A percentile compares a stretch with the other conserved stretches of the same genome.
Evolutionary conservation across 495 filamentous ascomycete species (phyloP).

Genomic region (Xylaria telfairii): DNA sequence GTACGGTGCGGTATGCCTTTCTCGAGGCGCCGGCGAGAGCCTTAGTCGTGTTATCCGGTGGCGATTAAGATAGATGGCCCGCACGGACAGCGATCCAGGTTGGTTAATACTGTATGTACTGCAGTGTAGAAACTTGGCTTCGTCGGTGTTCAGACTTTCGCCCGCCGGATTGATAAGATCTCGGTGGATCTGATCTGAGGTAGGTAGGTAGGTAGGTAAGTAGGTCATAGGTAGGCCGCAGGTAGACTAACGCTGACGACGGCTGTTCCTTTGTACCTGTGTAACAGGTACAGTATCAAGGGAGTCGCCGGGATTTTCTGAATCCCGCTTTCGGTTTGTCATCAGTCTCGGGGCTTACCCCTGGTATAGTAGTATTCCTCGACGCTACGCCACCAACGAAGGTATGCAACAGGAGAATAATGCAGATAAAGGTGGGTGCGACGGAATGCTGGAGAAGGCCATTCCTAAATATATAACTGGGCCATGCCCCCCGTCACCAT

Average conservation of each 20-base stretch:
- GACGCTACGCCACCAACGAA: background rate
- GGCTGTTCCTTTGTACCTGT: slow-evolving; percentile 7
- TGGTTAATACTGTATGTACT: background rate
- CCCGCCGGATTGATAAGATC: background rate
- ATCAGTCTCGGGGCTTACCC: slow-evolving; percentile 1
- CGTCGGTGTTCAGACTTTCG: background rate
- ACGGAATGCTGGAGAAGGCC: background rate
- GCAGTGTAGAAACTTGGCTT: background rate
- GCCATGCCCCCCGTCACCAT: background rate
- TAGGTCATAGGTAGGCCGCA: background rate
- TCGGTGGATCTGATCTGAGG: background rate
- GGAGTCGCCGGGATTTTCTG: background rate
- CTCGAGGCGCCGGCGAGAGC: slow-evolving; percentile 7
- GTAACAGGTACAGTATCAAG: background rate
- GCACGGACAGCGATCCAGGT: background rate
- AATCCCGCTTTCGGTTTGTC: slow-evolving; percentile 4
- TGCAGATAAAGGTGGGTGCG: background rate
- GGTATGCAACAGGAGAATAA: slow-evolving; percentile 1
- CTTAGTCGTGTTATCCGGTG: background rate
- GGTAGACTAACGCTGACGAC: slow-evolving; percentile 8
- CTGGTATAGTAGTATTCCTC: background rate
- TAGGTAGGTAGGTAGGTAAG: background rate
- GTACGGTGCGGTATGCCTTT: background rate
- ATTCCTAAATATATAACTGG: slow-evolving; percentile 10
- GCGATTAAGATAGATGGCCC: background rate